Percentiles rank a stretch among this genome's conserved stretches.
These are phyloP conservation scores for Malassezia psittaci DNA, from an alignment of 1,284 basidiomycete genomes.

Conservation along the genomic window DNA sequence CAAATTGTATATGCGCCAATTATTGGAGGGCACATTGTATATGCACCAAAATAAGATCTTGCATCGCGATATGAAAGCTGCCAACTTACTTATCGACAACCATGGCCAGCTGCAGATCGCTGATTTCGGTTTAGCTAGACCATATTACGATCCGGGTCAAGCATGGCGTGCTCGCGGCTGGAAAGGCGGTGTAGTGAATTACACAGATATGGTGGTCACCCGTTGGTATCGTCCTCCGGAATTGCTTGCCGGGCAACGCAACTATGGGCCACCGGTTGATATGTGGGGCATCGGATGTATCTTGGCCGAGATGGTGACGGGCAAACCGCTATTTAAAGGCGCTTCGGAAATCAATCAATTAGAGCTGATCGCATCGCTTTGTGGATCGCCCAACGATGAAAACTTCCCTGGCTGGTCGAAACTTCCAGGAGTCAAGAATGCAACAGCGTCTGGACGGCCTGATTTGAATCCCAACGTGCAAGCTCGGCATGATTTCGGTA, in stretches of 20 bases:
- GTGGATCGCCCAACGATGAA: conserved; percentile 69
- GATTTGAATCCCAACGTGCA: conserved; percentile 26
- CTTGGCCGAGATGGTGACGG: conserved; percentile 86
- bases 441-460: conserved; percentile 33
- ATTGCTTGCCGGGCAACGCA: conserved; percentile 71
- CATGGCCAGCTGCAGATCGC: conserved; percentile 55
- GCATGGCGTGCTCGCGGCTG: conserved; percentile 32
- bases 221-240: conserved; percentile 97
- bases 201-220: conserved; percentile 98
- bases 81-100: conserved; percentile 88
- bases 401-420: conserved; percentile 66
- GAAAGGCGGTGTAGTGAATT: conserved; percentile 51
- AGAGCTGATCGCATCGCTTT: conserved; percentile 76
- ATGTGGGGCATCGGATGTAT: conserved; percentile 99
- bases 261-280: conserved; percentile 88
- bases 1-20: conserved; percentile 90
- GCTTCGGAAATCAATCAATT: conserved; percentile 80
- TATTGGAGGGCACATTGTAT: conserved; percentile 86
- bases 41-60: conserved; percentile 94
- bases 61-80: conserved; percentile 97
- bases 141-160: conserved; percentile 41
- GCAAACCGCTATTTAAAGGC: conserved; percentile 77
- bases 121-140: conserved; percentile 87
- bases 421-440: conserved; percentile 44
- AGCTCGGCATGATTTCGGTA: conserved; percentile 35